Conservation (phyloP, 1,284 basidiomycete genomes). For the Puccinia triticina region DNA sequence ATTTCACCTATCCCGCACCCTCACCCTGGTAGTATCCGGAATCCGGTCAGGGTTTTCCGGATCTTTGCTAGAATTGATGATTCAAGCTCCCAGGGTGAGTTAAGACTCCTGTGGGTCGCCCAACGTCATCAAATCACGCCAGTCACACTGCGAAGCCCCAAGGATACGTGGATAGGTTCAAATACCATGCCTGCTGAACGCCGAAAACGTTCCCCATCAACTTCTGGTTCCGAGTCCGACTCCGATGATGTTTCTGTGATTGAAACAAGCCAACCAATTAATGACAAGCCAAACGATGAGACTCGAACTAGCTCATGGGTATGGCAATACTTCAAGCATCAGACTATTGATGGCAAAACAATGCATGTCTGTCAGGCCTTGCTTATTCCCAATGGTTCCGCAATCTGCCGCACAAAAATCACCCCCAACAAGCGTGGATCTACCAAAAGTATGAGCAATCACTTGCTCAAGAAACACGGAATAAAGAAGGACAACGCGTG, state of each 20-base stretch:
- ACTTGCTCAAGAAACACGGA: too few species aligned
- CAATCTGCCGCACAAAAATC: too few species aligned
- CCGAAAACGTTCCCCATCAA: not conserved
- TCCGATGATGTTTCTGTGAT: not conserved
- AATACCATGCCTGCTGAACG: not conserved
- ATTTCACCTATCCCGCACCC: not conserved
- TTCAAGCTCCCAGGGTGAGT: not conserved
- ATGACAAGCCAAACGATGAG: not conserved
- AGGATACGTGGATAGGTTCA: too few species aligned
- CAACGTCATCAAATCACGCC: too few species aligned
- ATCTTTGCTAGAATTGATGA: not conserved
- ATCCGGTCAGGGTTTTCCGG: not conserved
- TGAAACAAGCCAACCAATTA: not conserved
- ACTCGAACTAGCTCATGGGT: not conserved
- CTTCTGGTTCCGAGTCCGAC: not conserved
- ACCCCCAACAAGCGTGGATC: too few species aligned
- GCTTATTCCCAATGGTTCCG: not conserved
- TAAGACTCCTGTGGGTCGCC: not conserved
- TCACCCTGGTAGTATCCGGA: too few species aligned
- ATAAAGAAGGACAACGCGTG: conserved; percentile 8
- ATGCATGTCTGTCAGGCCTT: not conserved
- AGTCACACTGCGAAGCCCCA: too few species aligned
- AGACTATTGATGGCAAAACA: not conserved
- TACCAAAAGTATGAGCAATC: too few species aligned
- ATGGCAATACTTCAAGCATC: not conserved